A percentile compares a stretch with the other conserved stretches of the same genome.
These are phyloP conservation scores for Paxillus ammoniavirescens DNA, from an alignment of 768 basidiomycete genomes.

Conservation along the genomic window DNA sequence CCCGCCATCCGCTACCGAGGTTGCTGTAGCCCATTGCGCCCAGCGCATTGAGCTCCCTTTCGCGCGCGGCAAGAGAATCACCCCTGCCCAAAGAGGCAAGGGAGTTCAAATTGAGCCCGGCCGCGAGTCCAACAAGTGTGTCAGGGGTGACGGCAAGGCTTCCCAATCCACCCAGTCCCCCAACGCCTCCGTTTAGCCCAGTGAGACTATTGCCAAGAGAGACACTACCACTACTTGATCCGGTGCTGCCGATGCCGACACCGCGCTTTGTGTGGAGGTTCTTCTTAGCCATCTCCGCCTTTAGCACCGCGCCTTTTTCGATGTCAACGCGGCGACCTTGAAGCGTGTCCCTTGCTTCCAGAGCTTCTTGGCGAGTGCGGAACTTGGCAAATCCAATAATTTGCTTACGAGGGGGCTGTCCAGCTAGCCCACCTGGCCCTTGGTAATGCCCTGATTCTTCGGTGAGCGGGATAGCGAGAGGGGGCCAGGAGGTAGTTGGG, in stretches of 20 bases:
- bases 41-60: slow-evolving; percentile 46
- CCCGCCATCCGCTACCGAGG: slow-evolving; percentile 32
- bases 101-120: slow-evolving; percentile 27
- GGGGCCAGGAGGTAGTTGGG: slow-evolving; percentile 67
- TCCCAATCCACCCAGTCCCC: slow-evolving; percentile 25
- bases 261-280: slow-evolving; percentile 95
- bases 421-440: slow-evolving; percentile 20
- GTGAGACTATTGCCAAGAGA: slow-evolving; percentile 26
- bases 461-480: slow-evolving; percentile 29
- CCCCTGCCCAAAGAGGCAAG: slow-evolving; percentile 23
- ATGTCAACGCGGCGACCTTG: slow-evolving; percentile 91
- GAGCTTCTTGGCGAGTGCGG: slow-evolving; percentile 79
- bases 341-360: slow-evolving; percentile 82
- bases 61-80: slow-evolving; percentile 38
- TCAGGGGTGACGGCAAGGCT: slow-evolving; percentile 29
- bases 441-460: slow-evolving; percentile 35
- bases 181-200: slow-evolving; percentile 25
- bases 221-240: slow-evolving; percentile 26
- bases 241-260: slow-evolving; percentile 59
- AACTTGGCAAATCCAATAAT: slow-evolving; percentile 99
- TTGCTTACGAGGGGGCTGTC: slow-evolving; percentile 76
- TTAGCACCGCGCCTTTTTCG: slow-evolving; percentile 88
- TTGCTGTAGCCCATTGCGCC: slow-evolving; percentile 46
- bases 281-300: slow-evolving; percentile 99
- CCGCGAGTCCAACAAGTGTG: slow-evolving; percentile 26